Base-by-base conservation (phyloP, 2,329 filamentous ascomycete genomes). In the Pyricularia pennisetigena region DNA sequence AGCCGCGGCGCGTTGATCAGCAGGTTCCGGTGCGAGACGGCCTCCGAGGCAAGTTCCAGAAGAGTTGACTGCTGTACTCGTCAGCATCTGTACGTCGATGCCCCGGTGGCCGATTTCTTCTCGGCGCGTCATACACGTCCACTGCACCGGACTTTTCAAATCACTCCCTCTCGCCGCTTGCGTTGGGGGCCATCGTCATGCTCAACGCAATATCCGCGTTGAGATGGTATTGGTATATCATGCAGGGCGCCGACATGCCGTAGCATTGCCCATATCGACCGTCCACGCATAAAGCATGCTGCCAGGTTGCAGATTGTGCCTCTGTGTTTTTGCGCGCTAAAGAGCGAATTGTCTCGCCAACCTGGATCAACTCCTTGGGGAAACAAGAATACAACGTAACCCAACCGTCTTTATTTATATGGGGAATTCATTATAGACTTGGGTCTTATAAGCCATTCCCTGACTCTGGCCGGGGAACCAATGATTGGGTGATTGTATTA, bases 171-270 rank as follows among this genome's bases (percentile, higher is more conserved):
- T 75, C 71, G 3, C 74, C 74, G 64, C 71, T 74, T 0, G 71
- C 70, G 28, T 74, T 72, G 69, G 72, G 70, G 20, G 72, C 71
- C 68, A 74, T 75, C 66, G 72, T 65, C 59, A 75, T 66, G 20
- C 72, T 71, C 26, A 90, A 77, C 0, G 85, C 88, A 71, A 91
- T 90, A 69, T 91, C 89, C 4, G 88, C 88, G 71, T 90, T 90
- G 63, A 91, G 72, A 72, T 91, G 88, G 71, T 91, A 91, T 73
- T 91, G 82, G 72, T 91, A 91, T 74, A 90, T 88, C 74, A 87
- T 89, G 75, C 89, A 91, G 5, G 84, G 82, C 0, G 84, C 84
- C 3, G 83, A 84, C 2, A 79, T 83, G 0, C 88, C 83, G 0
- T 89, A 90, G 72, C 88, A 91, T 72, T 91, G 90, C 3, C 88